A percentile compares a stretch with the other conserved stretches of the same genome.
Conservation (phyloP, 257 asterid species). For the Nicotiana undulata region DNA sequence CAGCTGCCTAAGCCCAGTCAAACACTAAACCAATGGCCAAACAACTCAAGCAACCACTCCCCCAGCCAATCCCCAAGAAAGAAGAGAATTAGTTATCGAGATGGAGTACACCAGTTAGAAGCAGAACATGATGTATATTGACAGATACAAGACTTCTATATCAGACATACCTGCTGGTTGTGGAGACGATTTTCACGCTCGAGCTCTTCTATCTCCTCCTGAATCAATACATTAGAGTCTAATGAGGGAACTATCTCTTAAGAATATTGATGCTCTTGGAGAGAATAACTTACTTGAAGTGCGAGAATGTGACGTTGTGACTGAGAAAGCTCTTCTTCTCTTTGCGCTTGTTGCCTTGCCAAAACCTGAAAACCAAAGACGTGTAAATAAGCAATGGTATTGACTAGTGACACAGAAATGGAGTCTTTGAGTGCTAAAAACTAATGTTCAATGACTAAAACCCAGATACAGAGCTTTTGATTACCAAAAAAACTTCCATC, state of each 20-base stretch:
- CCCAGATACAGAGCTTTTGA: neutral
- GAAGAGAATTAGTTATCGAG: neutral
- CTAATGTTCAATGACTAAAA: neutral
- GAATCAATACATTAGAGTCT: conserved; percentile 22
- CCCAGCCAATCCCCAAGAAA: neutral
- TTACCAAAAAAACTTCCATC: neutral
- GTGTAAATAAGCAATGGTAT: conserved; percentile 11
- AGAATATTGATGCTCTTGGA: conserved; percentile 9
- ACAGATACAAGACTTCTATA: neutral
- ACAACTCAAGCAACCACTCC: neutral
- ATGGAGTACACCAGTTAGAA: neutral
- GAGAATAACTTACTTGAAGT: conserved; percentile 57
- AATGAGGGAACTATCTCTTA: neutral
- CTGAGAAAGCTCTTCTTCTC: conserved; percentile 98
- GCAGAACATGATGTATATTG: neutral
- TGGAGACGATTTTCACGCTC: conserved; percentile 97
- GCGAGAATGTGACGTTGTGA: conserved; percentile 97
- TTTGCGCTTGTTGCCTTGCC: conserved; percentile 99
- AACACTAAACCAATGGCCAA: neutral
- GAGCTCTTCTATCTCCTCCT: conserved; percentile 99
- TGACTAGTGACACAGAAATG: neutral
- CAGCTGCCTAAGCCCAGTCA: neutral
- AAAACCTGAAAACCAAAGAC: conserved; percentile 52
- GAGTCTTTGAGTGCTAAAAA: neutral
- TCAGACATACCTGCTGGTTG: conserved; percentile 68